phyloP scores from a whole-genome alignment of 345 rosid species.

The Jatropha curcas region DNA sequence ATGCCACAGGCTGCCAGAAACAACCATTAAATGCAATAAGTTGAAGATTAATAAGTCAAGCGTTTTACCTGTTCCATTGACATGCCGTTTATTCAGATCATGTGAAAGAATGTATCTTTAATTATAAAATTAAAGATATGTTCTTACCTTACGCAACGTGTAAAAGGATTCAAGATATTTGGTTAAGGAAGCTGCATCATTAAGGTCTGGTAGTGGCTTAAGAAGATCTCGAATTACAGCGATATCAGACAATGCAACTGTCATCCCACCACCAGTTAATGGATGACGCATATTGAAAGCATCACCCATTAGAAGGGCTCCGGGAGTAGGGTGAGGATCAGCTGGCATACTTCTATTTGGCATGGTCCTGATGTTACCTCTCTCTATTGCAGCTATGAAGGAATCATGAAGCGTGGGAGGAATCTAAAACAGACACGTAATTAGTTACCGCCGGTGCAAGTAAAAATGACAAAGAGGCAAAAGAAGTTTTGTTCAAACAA shows the following conservation, averaged over 20 bases:
- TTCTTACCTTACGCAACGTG: slow-evolving; percentile 24
- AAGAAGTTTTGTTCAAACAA: not conserved
- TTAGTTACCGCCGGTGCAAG: not conserved
- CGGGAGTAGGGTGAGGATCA: slow-evolving; percentile 24
- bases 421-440: slow-evolving; percentile 5
- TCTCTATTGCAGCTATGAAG: slow-evolving; percentile 17
- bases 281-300: slow-evolving; percentile 33
- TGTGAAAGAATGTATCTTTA: not conserved
- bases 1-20: slow-evolving; percentile 28
- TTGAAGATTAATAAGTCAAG: not conserved
- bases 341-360: slow-evolving; percentile 30
- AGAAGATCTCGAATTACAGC: slow-evolving; percentile 25
- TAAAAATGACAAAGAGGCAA: not conserved
- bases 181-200: slow-evolving; percentile 17
- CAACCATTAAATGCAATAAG: not conserved
- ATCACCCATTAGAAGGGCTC: slow-evolving; percentile 25
- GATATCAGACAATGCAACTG: slow-evolving; percentile 21
- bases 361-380: slow-evolving; percentile 21
- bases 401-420: slow-evolving; percentile 10
- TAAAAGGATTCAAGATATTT: slow-evolving; percentile 26
- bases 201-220: slow-evolving; percentile 17
- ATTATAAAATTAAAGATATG: no score
- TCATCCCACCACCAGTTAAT: slow-evolving; percentile 28
- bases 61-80: not conserved
- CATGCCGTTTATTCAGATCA: not conserved